Evolutionary conservation across 805 yeast genomes (phyloP).

Genomic region (Vanderwaltozyma tropicalis): DNA sequence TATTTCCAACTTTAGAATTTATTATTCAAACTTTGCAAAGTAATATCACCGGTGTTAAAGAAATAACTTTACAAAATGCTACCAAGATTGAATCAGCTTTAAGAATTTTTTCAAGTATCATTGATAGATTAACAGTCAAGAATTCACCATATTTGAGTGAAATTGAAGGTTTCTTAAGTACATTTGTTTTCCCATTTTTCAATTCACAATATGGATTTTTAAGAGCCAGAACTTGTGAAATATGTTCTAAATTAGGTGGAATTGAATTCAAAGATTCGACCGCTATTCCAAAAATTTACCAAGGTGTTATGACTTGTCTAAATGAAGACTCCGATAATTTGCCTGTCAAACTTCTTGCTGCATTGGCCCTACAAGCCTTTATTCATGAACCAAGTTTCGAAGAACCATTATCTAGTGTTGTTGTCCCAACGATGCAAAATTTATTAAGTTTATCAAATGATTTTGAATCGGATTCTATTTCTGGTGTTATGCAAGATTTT

Average conservation of each 20-base stretch:
- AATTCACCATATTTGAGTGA: conserved; percentile 49
- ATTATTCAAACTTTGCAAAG: conserved; percentile 39
- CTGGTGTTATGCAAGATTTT: conserved; percentile 90
- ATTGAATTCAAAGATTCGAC: conserved; percentile 38
- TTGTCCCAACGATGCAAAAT: conserved; percentile 74
- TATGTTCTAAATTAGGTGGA: conserved; percentile 53
- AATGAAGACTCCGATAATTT: conserved; percentile 35
- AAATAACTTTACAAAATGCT: conserved; percentile 37
- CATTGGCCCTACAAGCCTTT: conserved; percentile 76
- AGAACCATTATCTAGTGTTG: conserved; percentile 54
- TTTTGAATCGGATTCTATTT: conserved; percentile 76
- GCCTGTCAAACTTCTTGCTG: conserved; percentile 77
- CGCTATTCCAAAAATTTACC: conserved; percentile 31
- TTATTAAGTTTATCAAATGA: conserved; percentile 64
- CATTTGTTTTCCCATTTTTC: conserved; percentile 64
- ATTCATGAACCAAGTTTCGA: conserved; percentile 54
- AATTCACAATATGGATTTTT: conserved; percentile 52
- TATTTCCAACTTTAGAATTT: conserved; percentile 52
- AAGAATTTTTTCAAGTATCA: conserved; percentile 65
- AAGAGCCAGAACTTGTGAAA: conserved; percentile 65
- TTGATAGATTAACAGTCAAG: conserved; percentile 44
- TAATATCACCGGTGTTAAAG: conserved; percentile 12
- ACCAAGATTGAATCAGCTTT: conserved; percentile 69
- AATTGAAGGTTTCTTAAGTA: conserved; percentile 57
- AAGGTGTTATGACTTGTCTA: conserved; percentile 37